These are phyloP conservation scores for Tylopilus orsonianus DNA, from an alignment of 1,284 basidiomycete species.

Conservation along the genomic window DNA sequence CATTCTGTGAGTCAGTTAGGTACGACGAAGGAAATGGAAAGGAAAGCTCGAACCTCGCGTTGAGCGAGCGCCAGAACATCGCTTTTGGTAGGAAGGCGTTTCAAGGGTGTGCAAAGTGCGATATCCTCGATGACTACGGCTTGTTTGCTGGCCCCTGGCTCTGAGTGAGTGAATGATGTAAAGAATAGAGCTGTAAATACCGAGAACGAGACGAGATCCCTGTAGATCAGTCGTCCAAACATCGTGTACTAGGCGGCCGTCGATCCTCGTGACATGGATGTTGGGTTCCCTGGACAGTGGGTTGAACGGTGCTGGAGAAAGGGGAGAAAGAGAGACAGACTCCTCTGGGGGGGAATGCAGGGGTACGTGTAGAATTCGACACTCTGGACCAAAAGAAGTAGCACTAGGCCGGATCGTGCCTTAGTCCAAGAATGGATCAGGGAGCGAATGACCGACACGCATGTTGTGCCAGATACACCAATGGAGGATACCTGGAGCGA, in stretches of 20 bases:
- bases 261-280: conserved; percentile 22
- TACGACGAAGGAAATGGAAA: neutral
- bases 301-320: conserved; percentile 22
- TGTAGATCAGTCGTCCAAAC: conserved; percentile 56
- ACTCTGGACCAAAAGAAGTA: conserved; percentile 35
- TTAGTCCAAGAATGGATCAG: conserved; percentile 31
- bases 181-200: conserved; percentile 32
- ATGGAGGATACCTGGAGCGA: conserved; percentile 52
- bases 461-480: conserved; percentile 44
- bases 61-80: conserved; percentile 62
- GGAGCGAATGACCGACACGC: conserved; percentile 43
- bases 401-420: conserved; percentile 24
- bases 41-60: conserved; percentile 40
- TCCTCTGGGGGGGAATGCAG: conserved; percentile 18
- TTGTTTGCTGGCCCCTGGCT: conserved; percentile 48
- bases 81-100: conserved; percentile 48
- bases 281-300: conserved; percentile 30
- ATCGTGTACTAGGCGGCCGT: conserved; percentile 43
- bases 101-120: conserved; percentile 33
- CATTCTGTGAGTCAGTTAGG: conserved; percentile 39
- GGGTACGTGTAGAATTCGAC: conserved; percentile 25
- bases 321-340: conserved; percentile 5
- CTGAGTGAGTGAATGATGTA: conserved; percentile 7
- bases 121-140: conserved; percentile 56
- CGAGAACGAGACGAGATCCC: conserved; percentile 51